Conservation (phyloP, 345 rosid species). For the Hibiscus trionum region DNA sequence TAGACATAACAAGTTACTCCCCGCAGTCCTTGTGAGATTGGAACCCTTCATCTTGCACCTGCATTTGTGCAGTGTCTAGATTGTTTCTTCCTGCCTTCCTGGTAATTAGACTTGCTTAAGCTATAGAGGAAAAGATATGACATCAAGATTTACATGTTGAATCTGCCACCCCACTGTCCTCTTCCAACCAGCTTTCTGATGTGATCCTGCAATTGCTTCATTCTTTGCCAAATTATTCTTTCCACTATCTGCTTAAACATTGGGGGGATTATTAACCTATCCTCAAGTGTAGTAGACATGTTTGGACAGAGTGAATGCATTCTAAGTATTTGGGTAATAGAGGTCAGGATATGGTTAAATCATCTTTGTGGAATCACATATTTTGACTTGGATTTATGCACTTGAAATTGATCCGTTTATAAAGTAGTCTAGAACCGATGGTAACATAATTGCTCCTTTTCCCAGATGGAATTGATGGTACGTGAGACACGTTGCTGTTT, state of each 20-base stretch:
- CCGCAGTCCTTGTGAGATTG: not conserved
- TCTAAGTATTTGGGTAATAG: not conserved
- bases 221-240: conserved; percentile 1
- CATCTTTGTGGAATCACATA: not conserved
- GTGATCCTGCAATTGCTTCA: not conserved
- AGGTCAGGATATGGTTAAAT: not conserved
- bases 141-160: not conserved
- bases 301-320: not conserved
- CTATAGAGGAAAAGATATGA: not conserved
- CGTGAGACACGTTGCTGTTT: conserved; percentile 74
- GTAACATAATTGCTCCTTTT: conserved; percentile 66
- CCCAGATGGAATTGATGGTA: conserved; percentile 97
- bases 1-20: not conserved
- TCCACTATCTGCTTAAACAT: not conserved
- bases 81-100: not conserved
- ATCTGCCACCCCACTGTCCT: not conserved
- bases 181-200: not conserved
- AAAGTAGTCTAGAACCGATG: conserved; percentile 18
- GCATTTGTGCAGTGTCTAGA: not conserved
- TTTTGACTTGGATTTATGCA: conserved; percentile 16
- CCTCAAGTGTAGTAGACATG: not conserved
- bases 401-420: conserved; percentile 12
- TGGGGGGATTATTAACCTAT: not conserved
- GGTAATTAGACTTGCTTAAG: not conserved
- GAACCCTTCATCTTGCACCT: not conserved